Evolutionary conservation across 208 protist species (phyloP), one percentile per base, ranked within the genome.

Genomic region (Vickermania spadyakhi): DNA sequence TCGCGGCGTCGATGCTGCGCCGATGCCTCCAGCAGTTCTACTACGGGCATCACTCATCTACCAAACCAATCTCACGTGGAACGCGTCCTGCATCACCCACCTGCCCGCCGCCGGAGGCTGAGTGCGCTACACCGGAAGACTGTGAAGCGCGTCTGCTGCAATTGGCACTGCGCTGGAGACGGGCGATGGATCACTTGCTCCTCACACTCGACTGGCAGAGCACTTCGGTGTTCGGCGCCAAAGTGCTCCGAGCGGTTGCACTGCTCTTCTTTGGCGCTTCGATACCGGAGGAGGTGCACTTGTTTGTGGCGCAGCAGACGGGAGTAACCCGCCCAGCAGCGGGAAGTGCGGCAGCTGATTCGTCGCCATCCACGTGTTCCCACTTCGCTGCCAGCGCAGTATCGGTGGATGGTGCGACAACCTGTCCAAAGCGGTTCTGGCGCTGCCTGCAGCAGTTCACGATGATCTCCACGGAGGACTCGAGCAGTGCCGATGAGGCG

Each of bases 141-240:
- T 45, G 36, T 18, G 36, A 45, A 18, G 36, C 36, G 36, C 36
- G 36, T n/a, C 36, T 45, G 36, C 36, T 45, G 36, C 11, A 7
- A 7, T 18, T 45, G 7, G 7, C 36, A 18, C 36, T n/a, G 36
- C 36, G 36, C 36, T 45, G 36, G 36, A 7, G 36, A 18, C 36
- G 7, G 11, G 36, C 36, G 11, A 7, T 45, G 7, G 11, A 28
- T 7, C 11, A 56, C 13, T n/a, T 66, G 52, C 53, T 60, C 13
- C 28, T 58, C 2, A 31, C 56, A n/a, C 29, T 66, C 22, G 62
- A 66, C 53, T 66, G 62, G 62, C 54, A 28, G 3, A 31, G 5
- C 52, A 28, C 52, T 5, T 14, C 52, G 7, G 52, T 7, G 52
- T 22, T 22, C 52, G 25, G n/a, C 52, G 25, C 52, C 11, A 21